Base-by-base conservation (phyloP, 768 basidiomycete species). In the Exsudoporus frostii region DNA sequence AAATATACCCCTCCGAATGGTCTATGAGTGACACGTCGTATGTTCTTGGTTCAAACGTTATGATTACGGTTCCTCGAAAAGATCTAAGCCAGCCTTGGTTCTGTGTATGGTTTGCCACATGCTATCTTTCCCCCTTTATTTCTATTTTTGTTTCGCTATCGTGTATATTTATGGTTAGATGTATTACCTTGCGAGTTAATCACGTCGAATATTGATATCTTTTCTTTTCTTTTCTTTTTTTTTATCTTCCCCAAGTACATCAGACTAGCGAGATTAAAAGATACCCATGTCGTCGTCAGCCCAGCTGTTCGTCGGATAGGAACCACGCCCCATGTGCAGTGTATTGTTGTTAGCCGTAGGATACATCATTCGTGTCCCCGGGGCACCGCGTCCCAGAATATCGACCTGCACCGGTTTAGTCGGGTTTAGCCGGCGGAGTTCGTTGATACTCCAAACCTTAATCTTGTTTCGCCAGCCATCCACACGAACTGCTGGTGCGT, bases 341-440 rank as follows among this genome's bases (percentile, higher is more conserved):
- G 11, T n/a, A 37, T 11, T 11, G n/a, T 5, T 19, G 37, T 19
- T 37, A 19, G 36, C 36, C n/a, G 8, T n/a, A 17, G 17, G 34
- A 37, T 5, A 30, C 29, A 30, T 32, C 5, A 15, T 33, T 33
- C 15, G 7, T 33, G 33, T 33, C 13, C 32, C 13, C 32, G 5
- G 11, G 13, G 13, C 32, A 32, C 32, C 32, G 32, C 13, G 32
- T 32, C 32, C 13, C 13, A 32, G 13, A 32, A 32, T 13, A 11
- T 30, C 29, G 29, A 27, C 25, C 4, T 3, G 25, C 3, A 3
- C 25, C 25, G 25, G 25, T 38, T 4, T 11, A 6, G 2, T 45
- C 64, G 65, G 64, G 15, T 38, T 39, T 33, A 13, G 7, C 64
- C 63, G 55, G 51, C 60, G 62, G 67, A 59, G 64, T 52, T 57